Base-by-base conservation (phyloP, 305 asterid species). In the Andrographis paniculata region DNA sequence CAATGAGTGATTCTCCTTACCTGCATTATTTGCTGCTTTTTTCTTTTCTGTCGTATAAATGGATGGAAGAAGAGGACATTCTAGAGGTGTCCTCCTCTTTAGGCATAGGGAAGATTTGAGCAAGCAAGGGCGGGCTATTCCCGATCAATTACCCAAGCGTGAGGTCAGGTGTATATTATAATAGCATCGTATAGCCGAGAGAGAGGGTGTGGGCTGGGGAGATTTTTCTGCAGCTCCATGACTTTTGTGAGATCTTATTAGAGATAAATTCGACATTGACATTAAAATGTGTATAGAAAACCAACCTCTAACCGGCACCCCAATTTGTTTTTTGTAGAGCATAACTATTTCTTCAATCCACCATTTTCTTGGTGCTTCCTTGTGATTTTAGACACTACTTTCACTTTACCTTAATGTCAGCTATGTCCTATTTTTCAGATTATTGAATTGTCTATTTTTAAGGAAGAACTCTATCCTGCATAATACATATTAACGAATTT, bases 111-210 rank as follows among this genome's bases (percentile, higher is more conserved):
- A 72, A 63, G 85, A 59, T 68, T 76, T 61, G 62, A 65, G 89
- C 82, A 67, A 50, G 70, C 71, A 54, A 57, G 67, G 30, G 30
- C 33, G 52, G 72, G 79, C 68, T 63, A 45, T 77, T 87, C 93
- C 93, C 96, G 94, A 87, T 83, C 94, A 78, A 66, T 72, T 83
- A 87, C 87, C 95, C 97, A 87, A 87, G 97, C 94, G 92, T 24
- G 84, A 76, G 82, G 92, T 24, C 82, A 76, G 82, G 77, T 67
- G 93, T 83, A 78, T 58, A 76, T 63, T 17, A 33, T 11, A 2
- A 1, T 33, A 33, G 0, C 68, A 58, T 66, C 53, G 61, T 27
- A 4, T 57, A 41, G 55, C 67, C 49, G 50, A 27, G 30, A 60
- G 63, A 39, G 37, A 53, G 37, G 39, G 33, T 8, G 63, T 33